phyloP scores from a whole-genome alignment of 78 protist genomes.

The Isochrysis galbana region DNA sequence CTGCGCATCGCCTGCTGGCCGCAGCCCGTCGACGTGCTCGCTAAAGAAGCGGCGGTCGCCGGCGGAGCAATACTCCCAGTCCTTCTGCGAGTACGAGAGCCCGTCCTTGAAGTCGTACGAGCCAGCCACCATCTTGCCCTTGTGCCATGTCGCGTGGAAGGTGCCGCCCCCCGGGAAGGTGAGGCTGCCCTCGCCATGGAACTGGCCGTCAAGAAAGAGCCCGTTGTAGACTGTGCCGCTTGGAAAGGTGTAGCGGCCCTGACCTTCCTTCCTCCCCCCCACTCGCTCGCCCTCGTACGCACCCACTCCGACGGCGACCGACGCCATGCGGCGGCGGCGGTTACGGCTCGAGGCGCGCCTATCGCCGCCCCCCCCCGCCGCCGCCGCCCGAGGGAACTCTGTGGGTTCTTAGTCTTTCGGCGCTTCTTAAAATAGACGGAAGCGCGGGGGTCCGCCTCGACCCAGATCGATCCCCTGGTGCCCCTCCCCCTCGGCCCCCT shows the following conservation, averaged over 20 bases:
- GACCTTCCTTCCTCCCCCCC: too few relatives aligned
- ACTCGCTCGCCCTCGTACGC: too few relatives aligned
- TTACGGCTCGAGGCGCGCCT: too few relatives aligned
- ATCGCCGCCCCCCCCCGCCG: too few relatives aligned
- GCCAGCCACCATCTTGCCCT: background rate
- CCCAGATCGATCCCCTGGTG: too few relatives aligned
- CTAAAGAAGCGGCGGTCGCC: constrained; percentile 14
- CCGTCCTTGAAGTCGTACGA: background rate
- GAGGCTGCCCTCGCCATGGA: constrained; percentile 29
- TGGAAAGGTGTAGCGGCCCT: background rate
- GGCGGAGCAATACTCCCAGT: constrained; percentile 1
- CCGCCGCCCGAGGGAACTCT: too few relatives aligned
- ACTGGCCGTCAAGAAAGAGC: background rate
- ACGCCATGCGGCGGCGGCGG: too few relatives aligned
- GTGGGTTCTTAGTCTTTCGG: too few relatives aligned
- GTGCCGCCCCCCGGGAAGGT: background rate
- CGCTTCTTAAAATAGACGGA: too few relatives aligned
- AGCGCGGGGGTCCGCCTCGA: too few relatives aligned
- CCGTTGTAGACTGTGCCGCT: background rate
- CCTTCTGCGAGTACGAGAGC: background rate
- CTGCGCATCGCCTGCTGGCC: constrained; percentile 15
- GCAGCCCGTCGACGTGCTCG: constrained; percentile 6
- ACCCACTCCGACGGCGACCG: too few relatives aligned
- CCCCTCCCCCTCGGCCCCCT: too few relatives aligned
- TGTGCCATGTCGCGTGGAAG: background rate